These are phyloP conservation scores for Chloris gayana DNA, from an alignment of 176 grass and related monocot species.

Conservation along the genomic window DNA sequence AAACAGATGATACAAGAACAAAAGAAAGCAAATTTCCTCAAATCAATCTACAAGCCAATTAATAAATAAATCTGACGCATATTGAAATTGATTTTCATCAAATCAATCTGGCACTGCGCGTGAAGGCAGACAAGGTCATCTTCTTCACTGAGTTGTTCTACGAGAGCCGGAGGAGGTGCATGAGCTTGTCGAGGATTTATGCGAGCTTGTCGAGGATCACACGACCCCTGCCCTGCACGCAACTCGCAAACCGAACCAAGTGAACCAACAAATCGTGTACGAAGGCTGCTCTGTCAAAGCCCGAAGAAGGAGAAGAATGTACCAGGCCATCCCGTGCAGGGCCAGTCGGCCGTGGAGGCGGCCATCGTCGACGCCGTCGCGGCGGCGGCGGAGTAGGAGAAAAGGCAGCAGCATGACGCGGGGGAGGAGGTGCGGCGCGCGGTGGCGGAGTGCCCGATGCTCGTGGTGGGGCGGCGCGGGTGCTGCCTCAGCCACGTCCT, in stretches of 20 bases:
- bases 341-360: conserved; percentile 29
- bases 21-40: too few species aligned
- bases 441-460: conserved; percentile 75
- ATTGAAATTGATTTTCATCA: too few species aligned
- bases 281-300: background rate
- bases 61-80: too few species aligned
- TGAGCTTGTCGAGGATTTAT: too few species aligned
- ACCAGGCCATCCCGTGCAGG: conserved; percentile 78
- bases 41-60: too few species aligned
- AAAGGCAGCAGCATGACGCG: background rate
- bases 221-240: too few species aligned
- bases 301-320: conserved; percentile 36
- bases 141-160: too few species aligned
- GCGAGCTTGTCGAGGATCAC: background rate
- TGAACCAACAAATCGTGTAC: background rate
- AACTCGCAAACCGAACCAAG: background rate
- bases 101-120: too few species aligned
- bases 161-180: too few species aligned
- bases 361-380: background rate
- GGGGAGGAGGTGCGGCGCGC: conserved; percentile 35
- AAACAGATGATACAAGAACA: too few species aligned
- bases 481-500: conserved; percentile 96
- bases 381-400: background rate
- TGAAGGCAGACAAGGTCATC: too few species aligned
- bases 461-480: conserved; percentile 72